Conservation (phyloP, 495 filamentous ascomycete species). For the Hypoxylon subgilvum region DNA sequence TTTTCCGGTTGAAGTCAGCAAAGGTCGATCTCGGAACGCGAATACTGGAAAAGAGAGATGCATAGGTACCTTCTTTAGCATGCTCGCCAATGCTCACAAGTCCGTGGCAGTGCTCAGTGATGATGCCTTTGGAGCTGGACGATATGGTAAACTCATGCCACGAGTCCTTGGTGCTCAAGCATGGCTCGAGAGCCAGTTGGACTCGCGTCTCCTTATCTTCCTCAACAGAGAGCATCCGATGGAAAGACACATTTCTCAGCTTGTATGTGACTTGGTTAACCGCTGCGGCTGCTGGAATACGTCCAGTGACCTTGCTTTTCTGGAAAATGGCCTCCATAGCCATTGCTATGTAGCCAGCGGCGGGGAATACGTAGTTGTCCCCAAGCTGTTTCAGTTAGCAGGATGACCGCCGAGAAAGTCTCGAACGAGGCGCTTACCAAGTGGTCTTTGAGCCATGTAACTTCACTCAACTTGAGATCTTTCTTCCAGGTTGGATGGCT, state of each 20-base stretch:
- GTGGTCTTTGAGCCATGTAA: slow-evolving; percentile 50
- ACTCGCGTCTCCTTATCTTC: slow-evolving; percentile 6
- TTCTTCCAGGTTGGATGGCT: slow-evolving; percentile 42
- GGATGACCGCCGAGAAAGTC: too few species aligned
- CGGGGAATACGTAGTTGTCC: slow-evolving; percentile 43
- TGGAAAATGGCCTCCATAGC: slow-evolving; percentile 49
- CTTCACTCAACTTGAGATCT: slow-evolving; percentile 34
- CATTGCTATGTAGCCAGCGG: slow-evolving; percentile 47
- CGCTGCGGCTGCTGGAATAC: background rate
- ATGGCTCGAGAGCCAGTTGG: background rate
- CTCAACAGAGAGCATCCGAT: slow-evolving; percentile 12
- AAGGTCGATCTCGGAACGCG: too few species aligned
- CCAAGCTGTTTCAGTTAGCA: too few species aligned
- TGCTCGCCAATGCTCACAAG: background rate
- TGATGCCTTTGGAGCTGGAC: background rate
- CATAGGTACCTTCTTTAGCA: background rate
- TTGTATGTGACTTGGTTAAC: slow-evolving; percentile 31
- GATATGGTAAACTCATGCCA: slow-evolving; percentile 5
- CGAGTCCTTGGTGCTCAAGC: background rate
- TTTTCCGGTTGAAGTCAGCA: too few species aligned
- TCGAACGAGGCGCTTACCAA: too few species aligned
- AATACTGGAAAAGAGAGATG: too few species aligned
- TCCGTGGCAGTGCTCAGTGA: background rate
- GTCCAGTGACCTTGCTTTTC: background rate
- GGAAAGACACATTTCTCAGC: slow-evolving; percentile 34